Percentiles rank a stretch among this genome's conserved stretches.
phyloP scores from a whole-genome alignment of 768 basidiomycete genomes.

The Hirschioporus abietinus region DNA sequence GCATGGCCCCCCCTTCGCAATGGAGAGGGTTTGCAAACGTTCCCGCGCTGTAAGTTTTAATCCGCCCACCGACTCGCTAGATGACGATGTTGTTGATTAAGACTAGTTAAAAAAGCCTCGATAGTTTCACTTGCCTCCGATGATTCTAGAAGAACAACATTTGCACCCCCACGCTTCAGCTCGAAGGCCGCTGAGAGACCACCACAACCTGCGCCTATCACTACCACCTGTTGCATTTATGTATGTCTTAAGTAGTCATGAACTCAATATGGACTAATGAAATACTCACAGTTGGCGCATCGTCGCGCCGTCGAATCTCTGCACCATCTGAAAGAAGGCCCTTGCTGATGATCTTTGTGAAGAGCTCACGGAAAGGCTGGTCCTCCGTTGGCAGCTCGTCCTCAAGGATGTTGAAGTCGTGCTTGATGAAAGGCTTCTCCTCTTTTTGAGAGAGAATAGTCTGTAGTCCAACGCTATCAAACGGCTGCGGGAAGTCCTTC shows the following conservation, averaged over 20 bases:
- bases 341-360: background rate
- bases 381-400: background rate
- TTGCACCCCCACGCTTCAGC: background rate
- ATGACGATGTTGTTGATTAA: background rate
- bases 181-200: background rate
- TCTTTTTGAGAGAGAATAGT: background rate
- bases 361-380: background rate
- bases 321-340: background rate
- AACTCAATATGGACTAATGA: background rate
- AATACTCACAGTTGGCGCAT: background rate
- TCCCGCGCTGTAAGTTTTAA: background rate
- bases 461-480: background rate
- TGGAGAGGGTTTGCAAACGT: background rate
- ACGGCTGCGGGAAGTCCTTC: background rate
- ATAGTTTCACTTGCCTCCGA: background rate
- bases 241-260: background rate
- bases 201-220: background rate
- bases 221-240: background rate
- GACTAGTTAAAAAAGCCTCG: background rate
- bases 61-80: background rate
- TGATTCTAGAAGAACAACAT: background rate
- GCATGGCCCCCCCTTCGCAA: background rate
- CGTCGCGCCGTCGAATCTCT: background rate
- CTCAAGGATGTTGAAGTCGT: background rate
- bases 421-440: background rate